Evolutionary conservation across 2,329 filamentous ascomycete genomes (phyloP), one percentile per base, ranked within the genome.

Genomic region (Alternaria incomplexa): DNA sequence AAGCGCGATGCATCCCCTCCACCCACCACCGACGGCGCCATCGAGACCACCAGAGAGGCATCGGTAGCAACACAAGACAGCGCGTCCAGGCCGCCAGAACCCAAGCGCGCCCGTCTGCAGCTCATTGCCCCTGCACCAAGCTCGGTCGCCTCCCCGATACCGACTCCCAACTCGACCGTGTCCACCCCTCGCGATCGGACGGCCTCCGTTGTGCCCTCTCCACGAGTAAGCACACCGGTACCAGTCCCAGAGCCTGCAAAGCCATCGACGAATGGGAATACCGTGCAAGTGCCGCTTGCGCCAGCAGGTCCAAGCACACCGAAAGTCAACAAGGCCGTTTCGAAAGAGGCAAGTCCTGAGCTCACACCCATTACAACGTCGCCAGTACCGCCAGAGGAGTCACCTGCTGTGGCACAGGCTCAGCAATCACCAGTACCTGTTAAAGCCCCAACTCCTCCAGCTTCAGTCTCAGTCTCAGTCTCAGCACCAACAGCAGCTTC

Each of bases 1-100:
- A 89, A 89, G 71, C 80, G 85, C 44, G 86, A 88, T 52, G 78
- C 83, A 28, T 80, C 80, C 20, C 80, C 80, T 3, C 73, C 76
- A n/a, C 60, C 61, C 17, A 36, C 67, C 2, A 61, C 63, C 2
- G 69, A 76, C 3, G 65, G 56, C 15, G 57, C 68, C 5, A 45
- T 52, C 11, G 64, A 65, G 15, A 50, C 52, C 10, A 71, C 67
- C 15, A 63, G 69, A 56, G 76, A 75, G 32, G 55, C 63, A 6
- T 78, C 75, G 2, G 51, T 69, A 36, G 71, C 68, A 43, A 73
- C 73, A 1, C 68, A 73, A 46, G 77, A 79, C 25, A 74, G 73
- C 17, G 58, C 62, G 9, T 58, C 68, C 6, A 73, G 63, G 50
- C 73, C 65, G 5, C 73, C 77, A 7, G 75, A 78, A 22, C 58